Base-by-base conservation (phyloP, 495 filamentous ascomycete genomes). In the Neurospora sp. region DNA sequence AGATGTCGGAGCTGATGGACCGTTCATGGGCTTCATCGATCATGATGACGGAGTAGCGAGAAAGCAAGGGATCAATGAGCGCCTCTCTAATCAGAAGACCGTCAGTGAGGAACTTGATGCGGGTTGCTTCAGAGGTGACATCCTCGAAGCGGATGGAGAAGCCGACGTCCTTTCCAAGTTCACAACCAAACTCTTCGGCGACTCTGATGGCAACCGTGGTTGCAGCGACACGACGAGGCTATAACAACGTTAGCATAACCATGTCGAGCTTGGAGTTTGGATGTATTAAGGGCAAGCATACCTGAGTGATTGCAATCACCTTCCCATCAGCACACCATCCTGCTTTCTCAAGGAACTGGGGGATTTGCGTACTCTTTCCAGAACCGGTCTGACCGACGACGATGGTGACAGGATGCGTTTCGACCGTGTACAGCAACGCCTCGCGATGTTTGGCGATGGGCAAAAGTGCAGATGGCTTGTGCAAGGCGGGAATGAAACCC, bases 141-240 rank as follows among this genome's bases (percentile, higher is more conserved):
- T 98, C 96, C 79, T 98, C 96, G 79, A 99, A 99, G 70, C 96
- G 88, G 74, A 98, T 97, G 27, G 94, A 94, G 79, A 98, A 98
- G 68, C 96, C 96, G 71, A 98, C 94, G 81, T 98, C 93, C 82
- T 97, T 93, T 20, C 96, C 96, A 27, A 99, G 75, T 75, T 94
- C 91, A 79, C 93, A 93, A 12, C 94, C 91, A 87, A 94, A 91
- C 82, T 99, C 96, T 75, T 97, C 92, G 4, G 96, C 96, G 20
- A 99, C 96, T 78, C 96, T 85, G 14, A 90, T 87, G 59, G 96
- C 96, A 41, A 99, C 93, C 9, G 94, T 96, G 10, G 93, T 97
- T 53, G 94, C 96, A 75, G 96, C 96, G 59, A 99, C 93, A 75
- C 96, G 87, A 20, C 96, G 90, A 39, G 96, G 96, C 92, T 98